phyloP scores from a whole-genome alignment of 768 basidiomycete genomes.

The Clitopilus passeckerianus region DNA sequence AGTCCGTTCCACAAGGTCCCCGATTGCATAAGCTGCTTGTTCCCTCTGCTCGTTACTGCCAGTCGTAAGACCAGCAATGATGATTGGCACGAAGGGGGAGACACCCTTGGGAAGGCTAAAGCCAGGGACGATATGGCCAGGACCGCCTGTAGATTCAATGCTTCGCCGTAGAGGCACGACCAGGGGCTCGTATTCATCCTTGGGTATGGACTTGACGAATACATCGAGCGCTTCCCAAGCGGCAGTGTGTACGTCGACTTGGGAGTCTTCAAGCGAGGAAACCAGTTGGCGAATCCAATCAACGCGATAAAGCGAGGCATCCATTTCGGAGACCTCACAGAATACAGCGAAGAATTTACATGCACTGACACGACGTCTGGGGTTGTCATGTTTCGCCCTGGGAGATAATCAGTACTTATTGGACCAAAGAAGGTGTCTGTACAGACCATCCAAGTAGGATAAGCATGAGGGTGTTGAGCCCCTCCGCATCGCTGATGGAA shows the following conservation, averaged over 20 bases:
- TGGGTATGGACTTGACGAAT: constrained; percentile 86
- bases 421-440: neutral
- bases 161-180: constrained; percentile 86
- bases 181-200: constrained; percentile 88
- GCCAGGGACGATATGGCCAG: constrained; percentile 76
- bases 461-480: constrained; percentile 86
- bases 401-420: neutral
- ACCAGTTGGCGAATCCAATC: constrained; percentile 95
- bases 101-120: constrained; percentile 84
- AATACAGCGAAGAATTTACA: constrained; percentile 76
- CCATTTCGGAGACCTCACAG: constrained; percentile 79
- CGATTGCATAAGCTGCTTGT: constrained; percentile 92
- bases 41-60: constrained; percentile 95
- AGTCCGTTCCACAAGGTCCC: constrained; percentile 90
- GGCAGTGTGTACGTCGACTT: constrained; percentile 71
- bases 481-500: constrained; percentile 83
- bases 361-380: constrained; percentile 70
- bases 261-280: constrained; percentile 73
- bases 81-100: constrained; percentile 77
- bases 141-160: constrained; percentile 80
- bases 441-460: constrained; percentile 82
- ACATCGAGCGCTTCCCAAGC: constrained; percentile 81
- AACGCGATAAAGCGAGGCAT: constrained; percentile 79
- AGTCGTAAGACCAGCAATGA: constrained; percentile 88
- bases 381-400: constrained; percentile 78